Evolutionary conservation across 371 early-diverging fungal species (phyloP), one percentile per base, ranked within the genome.

Genomic region (Apophysomyces elegans): DNA sequence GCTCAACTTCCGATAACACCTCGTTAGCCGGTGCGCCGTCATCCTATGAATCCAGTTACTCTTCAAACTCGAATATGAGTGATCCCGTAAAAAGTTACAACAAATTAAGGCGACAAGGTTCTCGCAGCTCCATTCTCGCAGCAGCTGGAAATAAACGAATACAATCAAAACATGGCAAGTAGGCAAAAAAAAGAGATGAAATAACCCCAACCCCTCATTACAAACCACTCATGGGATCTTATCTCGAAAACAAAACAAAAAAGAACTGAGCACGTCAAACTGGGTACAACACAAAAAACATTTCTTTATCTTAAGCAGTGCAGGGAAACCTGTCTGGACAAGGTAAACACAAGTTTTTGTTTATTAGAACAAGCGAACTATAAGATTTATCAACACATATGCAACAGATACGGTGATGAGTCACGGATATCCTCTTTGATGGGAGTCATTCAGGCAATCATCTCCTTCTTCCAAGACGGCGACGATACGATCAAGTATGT

Each of bases 401-500:
- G 38, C n/a, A 62, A 54, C 8, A 90, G 92, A 77, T 91, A 94
- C 71, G 97, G 97, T 14, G 93, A 95, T 72, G 98, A 97, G 72
- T 82, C 94, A 32, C 86, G 92, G 74, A 86, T 96, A 66, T 90
- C 96, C 14, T 86, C 89, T 21, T 83, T 93, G 57, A 96, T 94
- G 93, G 97, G 96, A 36, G 90, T 96, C 1, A 87, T 95, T 37
- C 97, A 97, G 68, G 95, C 97, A 1, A 88, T 97, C 41, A 86
- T 96, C 37, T 91, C 96, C 9, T 92, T 93, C 67, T 93, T 94
- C 74, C 83, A 85, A 59, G 92, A 90, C 62, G 88, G 92, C 43
- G 90, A 91, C 64, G 96, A 97, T 70, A 78, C 90, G 2, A 82
- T 96, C 58, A 78, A 86, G 85, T 91, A 71, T 9, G 61, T 35